These are phyloP conservation scores for Nicotiana obtusifolia DNA, from an alignment of 257 asterid genomes.

Conservation along the genomic window DNA sequence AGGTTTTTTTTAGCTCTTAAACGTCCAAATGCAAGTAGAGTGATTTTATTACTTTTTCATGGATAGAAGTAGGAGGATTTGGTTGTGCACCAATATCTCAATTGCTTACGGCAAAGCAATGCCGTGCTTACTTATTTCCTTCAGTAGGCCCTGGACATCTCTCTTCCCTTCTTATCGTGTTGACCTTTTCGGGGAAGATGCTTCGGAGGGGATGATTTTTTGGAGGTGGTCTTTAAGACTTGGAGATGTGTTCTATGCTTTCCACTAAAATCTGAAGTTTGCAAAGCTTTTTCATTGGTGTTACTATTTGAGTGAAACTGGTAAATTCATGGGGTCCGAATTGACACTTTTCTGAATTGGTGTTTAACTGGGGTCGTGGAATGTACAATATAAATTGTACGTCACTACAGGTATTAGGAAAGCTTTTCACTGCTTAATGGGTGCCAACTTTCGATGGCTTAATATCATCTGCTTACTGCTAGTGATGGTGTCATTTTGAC, in stretches of 20 bases:
- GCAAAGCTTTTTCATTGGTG: background rate
- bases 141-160: background rate
- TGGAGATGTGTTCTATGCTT: background rate
- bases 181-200: background rate
- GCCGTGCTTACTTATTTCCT: background rate
- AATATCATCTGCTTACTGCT: background rate
- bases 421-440: background rate
- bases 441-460: background rate
- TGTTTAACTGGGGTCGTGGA: background rate
- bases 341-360: background rate
- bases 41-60: background rate
- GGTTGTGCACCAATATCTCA: background rate
- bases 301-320: background rate
- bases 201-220: background rate
- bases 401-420: background rate
- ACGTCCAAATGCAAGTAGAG: background rate
- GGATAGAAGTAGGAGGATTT: background rate
- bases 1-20: conserved; percentile 18
- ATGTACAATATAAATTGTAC: background rate
- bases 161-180: background rate
- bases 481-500: background rate
- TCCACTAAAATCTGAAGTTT: background rate
- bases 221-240: background rate
- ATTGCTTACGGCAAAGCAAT: background rate
- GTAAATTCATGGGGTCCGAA: background rate